Conservation (phyloP, 1,139 yeast genomes). For the Waltiozyma sp. region DNA sequence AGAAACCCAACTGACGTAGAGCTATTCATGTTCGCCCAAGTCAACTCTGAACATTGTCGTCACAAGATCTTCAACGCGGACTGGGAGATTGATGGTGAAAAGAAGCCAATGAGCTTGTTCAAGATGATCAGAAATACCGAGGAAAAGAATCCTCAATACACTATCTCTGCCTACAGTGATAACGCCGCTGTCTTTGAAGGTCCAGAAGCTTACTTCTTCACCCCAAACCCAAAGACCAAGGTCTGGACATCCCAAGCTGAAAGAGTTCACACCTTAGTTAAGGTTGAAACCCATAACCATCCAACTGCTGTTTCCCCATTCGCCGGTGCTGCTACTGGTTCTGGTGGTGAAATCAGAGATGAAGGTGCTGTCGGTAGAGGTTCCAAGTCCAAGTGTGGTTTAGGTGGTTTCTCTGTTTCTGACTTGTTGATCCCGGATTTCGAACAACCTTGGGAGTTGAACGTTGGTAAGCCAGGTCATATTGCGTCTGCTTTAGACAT, state of each 20-base stretch:
- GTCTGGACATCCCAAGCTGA: conserved; percentile 71
- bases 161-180: conserved; percentile 92
- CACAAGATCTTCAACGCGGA: conserved; percentile 98
- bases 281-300: conserved; percentile 98
- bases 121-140: conserved; percentile 96
- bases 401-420: conserved; percentile 86
- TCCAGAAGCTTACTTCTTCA: conserved; percentile 56
- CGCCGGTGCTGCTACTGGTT: conserved; percentile 99
- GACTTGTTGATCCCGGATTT: conserved; percentile 81
- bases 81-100: conserved; percentile 87
- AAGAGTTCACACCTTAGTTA: conserved; percentile 77
- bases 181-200: conserved; percentile 89
- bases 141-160: conserved; percentile 63
- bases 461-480: conserved; percentile 83
- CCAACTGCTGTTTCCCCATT: conserved; percentile 99
- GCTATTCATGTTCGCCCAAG: conserved; percentile 98
- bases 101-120: conserved; percentile 68
- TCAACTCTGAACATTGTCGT: conserved; percentile 98
- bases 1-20: conserved; percentile 98
- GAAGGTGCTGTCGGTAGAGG: conserved; percentile 99
- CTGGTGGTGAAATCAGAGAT: conserved; percentile 99
- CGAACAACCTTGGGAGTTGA: conserved; percentile 89
- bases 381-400: conserved; percentile 92
- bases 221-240: conserved; percentile 66
- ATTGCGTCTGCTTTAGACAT: conserved; percentile 90